Evolutionary conservation across 305 asterid species (phyloP).

Genomic region (Solanum chacoense): DNA sequence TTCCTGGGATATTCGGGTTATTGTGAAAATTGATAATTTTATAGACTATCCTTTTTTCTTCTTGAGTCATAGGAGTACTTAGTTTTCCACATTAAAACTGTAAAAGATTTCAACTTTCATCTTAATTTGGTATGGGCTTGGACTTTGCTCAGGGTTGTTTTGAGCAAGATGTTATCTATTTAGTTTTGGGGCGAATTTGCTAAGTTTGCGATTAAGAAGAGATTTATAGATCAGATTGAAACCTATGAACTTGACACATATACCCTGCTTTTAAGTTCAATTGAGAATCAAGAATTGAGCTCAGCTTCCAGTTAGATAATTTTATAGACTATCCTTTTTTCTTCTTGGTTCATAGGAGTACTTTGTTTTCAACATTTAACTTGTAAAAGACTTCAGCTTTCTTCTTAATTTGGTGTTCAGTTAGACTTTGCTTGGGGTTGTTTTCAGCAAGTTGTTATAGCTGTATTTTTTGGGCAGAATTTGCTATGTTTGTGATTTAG

Average conservation of each 20-base stretch:
- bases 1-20: not conserved
- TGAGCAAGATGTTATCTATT: not conserved
- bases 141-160: not conserved
- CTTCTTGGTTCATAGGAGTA: not conserved
- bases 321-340: not conserved
- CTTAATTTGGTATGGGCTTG: not conserved
- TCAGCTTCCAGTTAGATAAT: not conserved
- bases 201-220: not conserved
- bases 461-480: not conserved
- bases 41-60: not conserved
- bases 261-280: not conserved
- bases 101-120: not conserved
- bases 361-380: not conserved
- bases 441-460: not conserved
- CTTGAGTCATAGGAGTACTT: not conserved
- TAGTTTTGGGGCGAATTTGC: not conserved
- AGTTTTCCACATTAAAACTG: not conserved
- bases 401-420: not conserved
- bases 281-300: not conserved
- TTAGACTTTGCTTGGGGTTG: not conserved
- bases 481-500: not conserved
- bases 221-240: not conserved
- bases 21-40: not conserved
- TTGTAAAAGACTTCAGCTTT: not conserved
- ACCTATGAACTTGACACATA: not conserved